Base-by-base conservation (phyloP, 108 stramenopile genomes). In the Cyclotella kingstonii region DNA sequence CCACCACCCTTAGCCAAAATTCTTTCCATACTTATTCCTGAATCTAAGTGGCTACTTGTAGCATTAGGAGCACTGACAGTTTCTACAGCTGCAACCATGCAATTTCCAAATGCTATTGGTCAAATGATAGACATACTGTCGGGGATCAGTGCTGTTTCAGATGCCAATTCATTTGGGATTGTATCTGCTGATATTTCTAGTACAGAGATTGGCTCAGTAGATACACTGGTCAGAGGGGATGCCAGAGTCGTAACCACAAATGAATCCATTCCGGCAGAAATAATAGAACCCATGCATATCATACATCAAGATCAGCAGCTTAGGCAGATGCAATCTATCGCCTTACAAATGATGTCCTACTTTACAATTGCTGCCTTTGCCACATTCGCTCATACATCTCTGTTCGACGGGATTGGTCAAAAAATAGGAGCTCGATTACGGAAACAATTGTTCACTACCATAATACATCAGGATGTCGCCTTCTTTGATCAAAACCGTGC, bases 401-500 rank as follows among this genome's bases (percentile, higher is more conserved):
- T 66, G 38, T 76, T 76, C 52, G 74, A 76, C 30, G 54, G 47
- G 23, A 53, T 67, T 21, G 74, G 74, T 5, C 66, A 76, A 53
- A 67, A 62, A 40, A 76, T 76, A 34, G 65, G 74, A 17, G 60
- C 74, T 12, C 47, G 54, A 1, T 34, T 76, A 4, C 60, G 75
- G 10, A 76, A 68, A 44, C 46, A 68, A 41, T 14, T 68, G 21
- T 76, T 76, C 33, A 44, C 33, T 3, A 68, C 60, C 9, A 56
- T 76, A 15, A 66, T 76, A 14, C 60, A 63, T 34, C 66, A 67
- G 25, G 59, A 66, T 21, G 43, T 68, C 5, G 39, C 54, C 9
- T 76, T 76, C 54, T 76, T 68, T 33, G 74, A 67, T 28, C 40
- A 63, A 27, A 67, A 67, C 47, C 48, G 65, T 42, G 66, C 66